Conservation (phyloP, 495 filamentous ascomycete species). For the Collariella sp. region DNA sequence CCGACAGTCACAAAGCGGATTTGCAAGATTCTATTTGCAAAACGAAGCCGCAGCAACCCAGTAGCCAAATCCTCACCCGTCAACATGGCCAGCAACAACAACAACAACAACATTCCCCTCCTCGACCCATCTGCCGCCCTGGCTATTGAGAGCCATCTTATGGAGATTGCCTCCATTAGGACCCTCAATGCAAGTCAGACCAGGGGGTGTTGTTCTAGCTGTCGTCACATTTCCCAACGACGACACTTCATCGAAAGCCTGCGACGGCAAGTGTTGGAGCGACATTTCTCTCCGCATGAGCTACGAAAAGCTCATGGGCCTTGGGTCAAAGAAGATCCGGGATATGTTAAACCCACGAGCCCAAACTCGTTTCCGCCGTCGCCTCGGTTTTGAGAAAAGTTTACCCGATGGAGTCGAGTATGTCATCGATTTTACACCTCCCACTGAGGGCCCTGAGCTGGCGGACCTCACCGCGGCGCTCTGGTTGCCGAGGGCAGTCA, state of each 20-base stretch:
- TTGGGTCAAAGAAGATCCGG: conserved; percentile 42
- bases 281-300: conserved; percentile 34
- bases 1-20: too few relatives aligned
- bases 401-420: conserved; percentile 44
- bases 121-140: neutral
- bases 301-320: conserved; percentile 38
- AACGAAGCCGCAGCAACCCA: too few relatives aligned
- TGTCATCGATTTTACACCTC: conserved; percentile 55
- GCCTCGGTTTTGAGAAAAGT: conserved; percentile 19
- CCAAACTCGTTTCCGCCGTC: conserved; percentile 27
- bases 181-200: conserved; percentile 29
- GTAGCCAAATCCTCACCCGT: too few relatives aligned
- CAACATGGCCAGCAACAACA: too few relatives aligned
- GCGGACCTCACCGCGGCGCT: conserved; percentile 49
- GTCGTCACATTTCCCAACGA: conserved; percentile 43
- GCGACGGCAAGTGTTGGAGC: conserved; percentile 19
- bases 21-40: too few relatives aligned
- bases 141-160: conserved; percentile 18
- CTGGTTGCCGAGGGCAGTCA: conserved; percentile 47
- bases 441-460: conserved; percentile 49
- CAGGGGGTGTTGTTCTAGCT: conserved; percentile 45
- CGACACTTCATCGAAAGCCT: conserved; percentile 10
- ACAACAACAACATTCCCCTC: too few relatives aligned
- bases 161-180: conserved; percentile 12
- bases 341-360: conserved; percentile 38